Conservation (phyloP, 2,329 filamentous ascomycete species). For the Blastomyces parvus region DNA sequence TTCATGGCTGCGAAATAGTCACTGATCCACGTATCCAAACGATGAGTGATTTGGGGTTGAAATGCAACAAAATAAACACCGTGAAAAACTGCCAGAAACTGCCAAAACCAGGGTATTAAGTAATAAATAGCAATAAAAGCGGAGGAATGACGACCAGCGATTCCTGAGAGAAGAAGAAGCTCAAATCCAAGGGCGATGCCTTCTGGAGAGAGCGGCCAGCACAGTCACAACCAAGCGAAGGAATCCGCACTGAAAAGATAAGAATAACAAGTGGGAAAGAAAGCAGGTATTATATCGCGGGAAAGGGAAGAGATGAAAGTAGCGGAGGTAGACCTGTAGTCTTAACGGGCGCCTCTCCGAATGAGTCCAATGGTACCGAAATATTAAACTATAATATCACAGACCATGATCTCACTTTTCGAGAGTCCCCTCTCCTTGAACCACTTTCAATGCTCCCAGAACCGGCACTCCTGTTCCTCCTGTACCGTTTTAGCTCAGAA, state of each 20-base stretch:
- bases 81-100: background rate
- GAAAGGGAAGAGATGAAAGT: conserved; percentile 3
- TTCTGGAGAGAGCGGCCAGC: conserved; percentile 3
- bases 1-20: conserved; percentile 9
- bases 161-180: conserved; percentile 10
- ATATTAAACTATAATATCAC: conserved; percentile 8
- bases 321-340: background rate
- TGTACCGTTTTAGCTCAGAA: background rate
- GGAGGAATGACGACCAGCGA: conserved; percentile 23
- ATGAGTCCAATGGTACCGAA: background rate
- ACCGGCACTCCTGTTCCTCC: background rate
- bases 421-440: conserved; percentile 2
- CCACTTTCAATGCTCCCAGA: background rate
- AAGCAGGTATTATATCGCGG: background rate
- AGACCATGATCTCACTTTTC: conserved; percentile 4
- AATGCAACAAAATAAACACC: background rate
- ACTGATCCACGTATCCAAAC: background rate
- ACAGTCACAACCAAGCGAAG: conserved; percentile 13
- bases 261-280: background rate
- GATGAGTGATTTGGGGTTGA: background rate
- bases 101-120: conserved; percentile 1
- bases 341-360: conserved; percentile 4
- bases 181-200: conserved; percentile 11
- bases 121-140: background rate
- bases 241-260: conserved; percentile 10